phyloP scores from a whole-genome alignment of 2,329 filamentous ascomycete genomes.

The Nemania sp. region DNA sequence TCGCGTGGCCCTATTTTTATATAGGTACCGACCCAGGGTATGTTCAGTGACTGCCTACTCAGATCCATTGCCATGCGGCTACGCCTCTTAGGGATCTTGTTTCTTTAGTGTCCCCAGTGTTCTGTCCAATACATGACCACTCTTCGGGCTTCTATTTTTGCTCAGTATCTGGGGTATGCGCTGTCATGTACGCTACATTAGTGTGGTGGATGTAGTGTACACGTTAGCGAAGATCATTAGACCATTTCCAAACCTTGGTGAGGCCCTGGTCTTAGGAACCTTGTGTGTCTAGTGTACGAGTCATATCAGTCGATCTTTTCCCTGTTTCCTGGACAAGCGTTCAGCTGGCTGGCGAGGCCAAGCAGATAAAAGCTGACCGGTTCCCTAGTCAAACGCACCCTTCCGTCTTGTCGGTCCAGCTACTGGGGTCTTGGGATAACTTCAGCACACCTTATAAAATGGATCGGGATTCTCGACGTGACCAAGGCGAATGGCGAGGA shows the following conservation, averaged over 20 bases:
- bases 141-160: conserved; percentile 29
- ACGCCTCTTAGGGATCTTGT: conserved; percentile 10
- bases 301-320: conserved; percentile 22
- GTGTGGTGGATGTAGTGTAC: background rate
- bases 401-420: conserved; percentile 70
- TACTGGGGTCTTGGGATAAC: conserved; percentile 96
- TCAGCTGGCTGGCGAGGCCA: conserved; percentile 23
- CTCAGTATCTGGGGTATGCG: conserved; percentile 21
- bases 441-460: conserved; percentile 79
- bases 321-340: conserved; percentile 12
- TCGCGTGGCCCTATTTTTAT: conserved; percentile 13
- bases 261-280: conserved; percentile 8
- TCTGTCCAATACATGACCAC: too few species aligned
- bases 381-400: conserved; percentile 60
- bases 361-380: conserved; percentile 35
- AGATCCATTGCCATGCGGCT: background rate
- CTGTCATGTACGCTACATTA: conserved; percentile 3
- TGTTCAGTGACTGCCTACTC: background rate
- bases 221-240: conserved; percentile 29
- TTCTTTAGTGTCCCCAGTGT: background rate
- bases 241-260: conserved; percentile 32
- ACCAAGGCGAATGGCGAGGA: conserved; percentile 79
- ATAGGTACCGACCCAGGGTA: too few species aligned
- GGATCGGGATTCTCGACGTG: conserved; percentile 77
- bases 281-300: conserved; percentile 12